phyloP scores from a whole-genome alignment of 352 stramenopile species.

The Phytophthora sp. region DNA sequence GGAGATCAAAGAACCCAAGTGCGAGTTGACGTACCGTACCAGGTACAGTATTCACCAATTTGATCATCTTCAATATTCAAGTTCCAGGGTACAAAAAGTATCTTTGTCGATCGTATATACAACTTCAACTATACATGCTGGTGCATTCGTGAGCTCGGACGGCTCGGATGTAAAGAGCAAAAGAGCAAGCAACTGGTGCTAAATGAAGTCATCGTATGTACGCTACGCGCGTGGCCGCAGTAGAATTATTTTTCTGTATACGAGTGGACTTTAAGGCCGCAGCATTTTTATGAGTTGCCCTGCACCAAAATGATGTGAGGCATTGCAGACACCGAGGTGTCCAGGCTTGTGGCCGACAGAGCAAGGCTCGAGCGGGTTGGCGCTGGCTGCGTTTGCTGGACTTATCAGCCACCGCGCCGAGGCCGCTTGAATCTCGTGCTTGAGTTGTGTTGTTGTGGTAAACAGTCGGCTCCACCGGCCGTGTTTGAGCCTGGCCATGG shows the following conservation, averaged over 20 bases:
- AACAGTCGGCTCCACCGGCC: slow-evolving; percentile 19
- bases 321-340: slow-evolving; percentile 5
- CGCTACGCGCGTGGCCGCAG: background rate
- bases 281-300: slow-evolving; percentile 2
- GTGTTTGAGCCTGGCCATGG: background rate
- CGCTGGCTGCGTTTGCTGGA: slow-evolving; percentile 21
- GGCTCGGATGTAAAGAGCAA: no score
- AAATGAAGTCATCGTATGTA: background rate
- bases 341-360: slow-evolving; percentile 7
- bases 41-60: no score
- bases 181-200: background rate
- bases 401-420: slow-evolving; percentile 17
- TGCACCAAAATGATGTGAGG: slow-evolving; percentile 10
- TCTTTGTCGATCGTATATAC: slow-evolving; percentile 16
- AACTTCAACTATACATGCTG: background rate
- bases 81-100: slow-evolving; percentile 23
- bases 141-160: no score
- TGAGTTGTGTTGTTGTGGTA: slow-evolving; percentile 24
- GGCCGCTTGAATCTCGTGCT: slow-evolving; percentile 6
- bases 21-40: no score
- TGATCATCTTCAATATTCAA: no score
- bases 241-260: slow-evolving; percentile 1
- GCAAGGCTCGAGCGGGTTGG: slow-evolving; percentile 7
- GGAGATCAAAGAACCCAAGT: no score
- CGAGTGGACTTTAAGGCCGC: no score